phyloP scores from a whole-genome alignment of 2,329 filamentous ascomycete species.

The Chlorencoelia australis region DNA sequence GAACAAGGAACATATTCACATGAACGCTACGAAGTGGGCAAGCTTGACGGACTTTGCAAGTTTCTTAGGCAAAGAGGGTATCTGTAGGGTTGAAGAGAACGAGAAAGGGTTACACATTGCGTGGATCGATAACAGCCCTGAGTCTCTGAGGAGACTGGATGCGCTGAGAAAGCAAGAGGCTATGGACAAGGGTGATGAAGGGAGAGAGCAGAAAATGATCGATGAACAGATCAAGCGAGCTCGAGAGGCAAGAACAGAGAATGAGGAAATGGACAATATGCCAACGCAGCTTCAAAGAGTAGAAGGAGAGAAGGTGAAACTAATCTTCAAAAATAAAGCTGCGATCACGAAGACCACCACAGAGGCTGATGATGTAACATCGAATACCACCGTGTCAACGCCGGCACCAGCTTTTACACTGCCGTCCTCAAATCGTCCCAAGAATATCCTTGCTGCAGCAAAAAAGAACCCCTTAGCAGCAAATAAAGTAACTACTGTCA shows the following conservation, averaged over 20 bases:
- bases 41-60: slow-evolving; percentile 86
- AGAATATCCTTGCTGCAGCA: slow-evolving; percentile 62
- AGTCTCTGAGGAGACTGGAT: slow-evolving; percentile 70
- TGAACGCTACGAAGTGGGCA: slow-evolving; percentile 88
- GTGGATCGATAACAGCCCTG: slow-evolving; percentile 88
- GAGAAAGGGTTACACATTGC: slow-evolving; percentile 77
- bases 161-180: slow-evolving; percentile 74
- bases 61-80: slow-evolving; percentile 71
- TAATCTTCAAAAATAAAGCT: slow-evolving; percentile 48
- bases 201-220: slow-evolving; percentile 74
- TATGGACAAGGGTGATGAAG: slow-evolving; percentile 83
- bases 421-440: slow-evolving; percentile 52
- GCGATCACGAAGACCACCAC: slow-evolving; percentile 13
- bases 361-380: slow-evolving; percentile 10
- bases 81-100: slow-evolving; percentile 84
- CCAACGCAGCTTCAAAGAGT: slow-evolving; percentile 45
- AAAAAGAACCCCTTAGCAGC: slow-evolving; percentile 63
- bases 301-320: slow-evolving; percentile 66
- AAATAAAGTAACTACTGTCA: slow-evolving; percentile 50
- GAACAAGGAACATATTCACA: slow-evolving; percentile 79
- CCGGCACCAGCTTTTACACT: slow-evolving; percentile 26
- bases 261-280: slow-evolving; percentile 34
- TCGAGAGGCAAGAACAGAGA: slow-evolving; percentile 37
- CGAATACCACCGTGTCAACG: neutral
- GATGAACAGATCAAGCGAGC: slow-evolving; percentile 75